Percentiles rank a stretch among this genome's conserved stretches.
phyloP scores from a whole-genome alignment of 441 rosid genomes.

The Capsella rubella region DNA sequence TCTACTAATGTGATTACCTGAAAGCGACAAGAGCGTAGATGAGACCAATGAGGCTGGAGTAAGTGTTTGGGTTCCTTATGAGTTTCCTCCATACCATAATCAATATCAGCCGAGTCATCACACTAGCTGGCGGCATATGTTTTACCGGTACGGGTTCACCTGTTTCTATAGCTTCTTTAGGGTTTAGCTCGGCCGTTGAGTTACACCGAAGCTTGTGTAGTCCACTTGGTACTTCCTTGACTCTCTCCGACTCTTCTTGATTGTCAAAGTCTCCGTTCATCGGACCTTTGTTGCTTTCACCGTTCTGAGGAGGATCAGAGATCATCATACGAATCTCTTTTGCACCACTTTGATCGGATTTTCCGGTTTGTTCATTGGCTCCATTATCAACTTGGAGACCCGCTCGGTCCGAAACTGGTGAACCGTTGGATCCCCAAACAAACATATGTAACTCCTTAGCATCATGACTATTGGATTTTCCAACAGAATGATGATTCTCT shows the following conservation, averaged over 20 bases:
- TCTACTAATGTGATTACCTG: constrained; percentile 43
- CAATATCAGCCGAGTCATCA: constrained; percentile 84
- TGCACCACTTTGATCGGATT: constrained; percentile 67
- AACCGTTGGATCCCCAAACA: constrained; percentile 92
- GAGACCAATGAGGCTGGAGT: constrained; percentile 88
- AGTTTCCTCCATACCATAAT: constrained; percentile 95
- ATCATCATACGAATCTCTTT: constrained; percentile 91
- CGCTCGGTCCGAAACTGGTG: constrained; percentile 86
- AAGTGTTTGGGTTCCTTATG: constrained; percentile 93
- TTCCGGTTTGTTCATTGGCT: constrained; percentile 54
- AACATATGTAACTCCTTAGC: constrained; percentile 88
- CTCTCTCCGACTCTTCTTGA: constrained; percentile 52
- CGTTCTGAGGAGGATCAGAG: constrained; percentile 70
- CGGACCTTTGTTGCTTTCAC: constrained; percentile 54
- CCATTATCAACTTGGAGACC: constrained; percentile 51
- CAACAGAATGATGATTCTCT: constrained; percentile 4
- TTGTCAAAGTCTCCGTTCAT: constrained; percentile 58
- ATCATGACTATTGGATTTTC: constrained; percentile 56
- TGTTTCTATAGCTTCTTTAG: constrained; percentile 48
- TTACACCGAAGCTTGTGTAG: constrained; percentile 35
- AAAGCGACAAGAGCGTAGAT: constrained; percentile 85
- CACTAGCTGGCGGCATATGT: constrained; percentile 89
- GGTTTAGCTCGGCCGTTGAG: constrained; percentile 71
- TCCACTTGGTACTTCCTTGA: constrained; percentile 50
- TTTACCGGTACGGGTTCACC: constrained; percentile 45